Conservation (phyloP, 306 rosid genomes). For the Vicia sativa region DNA sequence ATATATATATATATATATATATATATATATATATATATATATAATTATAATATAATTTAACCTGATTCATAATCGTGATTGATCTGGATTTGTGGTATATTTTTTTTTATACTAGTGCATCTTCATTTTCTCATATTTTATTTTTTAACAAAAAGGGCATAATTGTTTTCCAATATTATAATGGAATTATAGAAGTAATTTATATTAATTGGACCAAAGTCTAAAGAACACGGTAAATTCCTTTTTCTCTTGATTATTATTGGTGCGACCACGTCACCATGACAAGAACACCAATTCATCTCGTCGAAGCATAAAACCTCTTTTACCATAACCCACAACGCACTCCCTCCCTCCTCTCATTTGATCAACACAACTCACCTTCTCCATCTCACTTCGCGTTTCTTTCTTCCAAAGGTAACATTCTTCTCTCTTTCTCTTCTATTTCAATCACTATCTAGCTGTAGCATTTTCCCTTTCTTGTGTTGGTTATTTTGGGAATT, state of each 20-base stretch:
- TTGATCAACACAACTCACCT: background rate
- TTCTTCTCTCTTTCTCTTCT: background rate
- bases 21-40: no score
- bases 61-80: no score
- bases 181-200: no score
- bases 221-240: no score
- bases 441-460: background rate
- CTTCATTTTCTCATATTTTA: no score
- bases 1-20: no score
- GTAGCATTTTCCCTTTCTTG: background rate
- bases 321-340: background rate
- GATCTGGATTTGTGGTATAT: no score
- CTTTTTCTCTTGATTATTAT: background rate
- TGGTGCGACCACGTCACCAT: background rate
- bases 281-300: background rate
- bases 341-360: background rate
- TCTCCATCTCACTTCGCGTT: background rate
- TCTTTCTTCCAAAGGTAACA: constrained; percentile 30
- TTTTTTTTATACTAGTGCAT: no score
- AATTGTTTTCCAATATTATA: no score
- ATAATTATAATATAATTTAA: no score
- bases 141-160: no score
- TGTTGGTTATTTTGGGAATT: constrained; percentile 3
- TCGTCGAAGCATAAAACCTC: constrained; percentile 1
- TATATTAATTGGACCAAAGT: no score